A percentile compares a stretch with the other conserved stretches of the same genome.
These are phyloP conservation scores for Hyphodiscus hymeniophilus DNA, from an alignment of 495 filamentous ascomycete species.

Conservation along the genomic window DNA sequence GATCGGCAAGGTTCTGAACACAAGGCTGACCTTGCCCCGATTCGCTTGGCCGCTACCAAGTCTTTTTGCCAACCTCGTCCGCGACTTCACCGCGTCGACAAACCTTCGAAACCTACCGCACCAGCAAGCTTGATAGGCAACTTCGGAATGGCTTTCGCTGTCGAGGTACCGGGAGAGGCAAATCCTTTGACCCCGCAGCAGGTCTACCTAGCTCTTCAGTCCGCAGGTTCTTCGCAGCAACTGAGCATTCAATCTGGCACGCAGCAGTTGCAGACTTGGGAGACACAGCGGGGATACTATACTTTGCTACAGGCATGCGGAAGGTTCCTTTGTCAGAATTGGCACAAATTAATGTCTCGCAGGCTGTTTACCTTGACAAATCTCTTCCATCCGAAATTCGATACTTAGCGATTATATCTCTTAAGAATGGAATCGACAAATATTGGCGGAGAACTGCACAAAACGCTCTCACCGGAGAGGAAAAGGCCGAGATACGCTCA, in stretches of 20 bases:
- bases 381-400: slow-evolving; percentile 65
- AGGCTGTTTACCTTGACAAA: slow-evolving; percentile 75
- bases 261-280: slow-evolving; percentile 81
- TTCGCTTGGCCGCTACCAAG: too few species aligned
- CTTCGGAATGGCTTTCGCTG: slow-evolving; percentile 38
- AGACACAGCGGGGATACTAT: slow-evolving; percentile 66
- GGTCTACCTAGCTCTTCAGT: slow-evolving; percentile 61
- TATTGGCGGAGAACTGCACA: slow-evolving; percentile 75
- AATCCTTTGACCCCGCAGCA: slow-evolving; percentile 50
- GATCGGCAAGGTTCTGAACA: too few species aligned
- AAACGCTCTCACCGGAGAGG: slow-evolving; percentile 62
- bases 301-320: slow-evolving; percentile 62
- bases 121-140: neutral
- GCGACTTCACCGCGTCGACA: neutral
- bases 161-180: slow-evolving; percentile 46
- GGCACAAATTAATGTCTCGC: slow-evolving; percentile 3
- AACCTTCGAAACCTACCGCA: neutral
- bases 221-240: slow-evolving; percentile 65
- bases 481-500: slow-evolving; percentile 67
- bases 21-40: too few species aligned
- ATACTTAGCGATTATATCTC: slow-evolving; percentile 83
- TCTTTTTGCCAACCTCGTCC: too few species aligned
- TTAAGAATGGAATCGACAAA: slow-evolving; percentile 93
- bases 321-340: slow-evolving; percentile 14
- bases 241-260: slow-evolving; percentile 70